Evolutionary conservation across 2,329 filamentous ascomycete species (phyloP).

Genomic region (Chrysoporthe austroafricana): DNA sequence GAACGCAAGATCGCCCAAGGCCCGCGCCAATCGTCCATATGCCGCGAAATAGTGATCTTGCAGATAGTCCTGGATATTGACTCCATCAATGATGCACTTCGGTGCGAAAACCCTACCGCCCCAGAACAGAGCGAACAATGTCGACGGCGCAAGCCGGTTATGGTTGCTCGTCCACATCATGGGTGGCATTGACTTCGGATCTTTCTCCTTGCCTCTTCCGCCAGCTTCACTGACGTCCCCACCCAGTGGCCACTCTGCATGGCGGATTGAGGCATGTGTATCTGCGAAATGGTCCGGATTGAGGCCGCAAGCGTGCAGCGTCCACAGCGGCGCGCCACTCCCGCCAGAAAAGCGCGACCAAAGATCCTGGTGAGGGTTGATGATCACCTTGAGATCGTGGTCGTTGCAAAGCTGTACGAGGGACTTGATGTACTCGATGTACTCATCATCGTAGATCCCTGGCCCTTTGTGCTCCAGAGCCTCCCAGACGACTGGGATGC

Average conservation of each 20-base stretch:
- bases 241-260: slow-evolving; percentile 33
- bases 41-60: slow-evolving; percentile 33
- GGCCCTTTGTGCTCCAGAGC: slow-evolving; percentile 33
- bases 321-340: slow-evolving; percentile 34
- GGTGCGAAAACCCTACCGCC: slow-evolving; percentile 33
- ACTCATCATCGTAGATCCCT: slow-evolving; percentile 33
- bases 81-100: slow-evolving; percentile 31
- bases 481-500: slow-evolving; percentile 33
- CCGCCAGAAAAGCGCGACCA: slow-evolving; percentile 34
- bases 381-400: slow-evolving; percentile 32
- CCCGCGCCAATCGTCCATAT: slow-evolving; percentile 29
- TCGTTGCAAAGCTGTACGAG: slow-evolving; percentile 31
- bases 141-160: slow-evolving; percentile 31
- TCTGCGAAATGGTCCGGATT: slow-evolving; percentile 31
- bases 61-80: slow-evolving; percentile 36
- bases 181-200: slow-evolving; percentile 32
- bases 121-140: slow-evolving; percentile 34
- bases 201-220: slow-evolving; percentile 26
- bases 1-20: slow-evolving; percentile 31
- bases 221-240: slow-evolving; percentile 11
- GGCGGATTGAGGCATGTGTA: slow-evolving; percentile 32
- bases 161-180: slow-evolving; percentile 38
- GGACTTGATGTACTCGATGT: slow-evolving; percentile 29
- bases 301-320: slow-evolving; percentile 33
- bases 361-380: slow-evolving; percentile 35